Evolutionary conservation across 1,284 basidiomycete genomes (phyloP), one percentile per base, ranked within the genome.

Genomic region (Ganoderma sinense): DNA sequence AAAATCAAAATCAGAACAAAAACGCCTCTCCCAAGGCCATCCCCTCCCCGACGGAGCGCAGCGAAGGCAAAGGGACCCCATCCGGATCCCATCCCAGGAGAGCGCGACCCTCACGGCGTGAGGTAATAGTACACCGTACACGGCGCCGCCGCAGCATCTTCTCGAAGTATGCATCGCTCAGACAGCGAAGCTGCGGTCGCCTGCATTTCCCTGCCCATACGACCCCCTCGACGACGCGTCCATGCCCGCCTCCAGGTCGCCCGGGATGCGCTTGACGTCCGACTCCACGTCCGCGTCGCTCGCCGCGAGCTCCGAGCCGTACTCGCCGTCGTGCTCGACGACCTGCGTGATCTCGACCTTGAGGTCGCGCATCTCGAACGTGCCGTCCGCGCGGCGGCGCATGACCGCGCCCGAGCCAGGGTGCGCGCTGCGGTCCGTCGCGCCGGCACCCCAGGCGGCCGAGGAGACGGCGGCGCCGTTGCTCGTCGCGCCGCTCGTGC

Each of bases 331-430:
- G 51, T 65, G 23, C 51, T 65, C 64, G 64, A 48, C 45, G 45
- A 48, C 45, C 45, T 48, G 45, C n/a, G 45, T 48, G 56, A 68
- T 68, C 62, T 68, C 67, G 45, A 68, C 67, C 43, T 64, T 64
- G 62, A 68, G 67, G 45, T 64, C 67, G 10, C 63, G 41, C 62
- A 68, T 70, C 66, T 69, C 71, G 66, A 69, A 72, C 55, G 70
- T 58, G 20, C 56, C 64, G 51, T 63, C 68, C 29, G 66, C 23
- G 26, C 69, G 64, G 26, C 66, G 71, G 20, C 70, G 70, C 61
- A 64, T 23, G 14, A 10, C 51, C 51, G 43, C 55, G 72, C 64
- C 20, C 41, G 70, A n/a, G n/a, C n/a, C 6, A 10, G 36, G 36
- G 36, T 36, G 36, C 36, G 36, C 36, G 64, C 64, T 66, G 62